Percentiles rank a stretch among this genome's conserved stretches.
These are phyloP conservation scores for Camellia lanceoleosa DNA, from an alignment of 148 eudicot genomes.

Conservation along the genomic window DNA sequence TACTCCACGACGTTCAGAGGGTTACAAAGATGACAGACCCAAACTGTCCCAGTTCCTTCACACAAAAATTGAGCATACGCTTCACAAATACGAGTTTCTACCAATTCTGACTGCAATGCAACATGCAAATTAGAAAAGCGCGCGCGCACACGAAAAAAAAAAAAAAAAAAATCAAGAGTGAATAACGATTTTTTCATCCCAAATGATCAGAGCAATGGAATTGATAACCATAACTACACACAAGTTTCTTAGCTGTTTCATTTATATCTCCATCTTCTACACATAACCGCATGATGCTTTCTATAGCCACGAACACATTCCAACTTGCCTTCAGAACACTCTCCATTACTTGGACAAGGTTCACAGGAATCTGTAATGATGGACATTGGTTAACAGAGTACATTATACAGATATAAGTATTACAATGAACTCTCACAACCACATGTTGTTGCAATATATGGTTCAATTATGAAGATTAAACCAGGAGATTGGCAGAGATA, in stretches of 20 bases:
- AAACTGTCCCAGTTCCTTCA: constrained; percentile 54
- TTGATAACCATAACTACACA: constrained; percentile 27
- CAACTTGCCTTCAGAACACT: constrained; percentile 68
- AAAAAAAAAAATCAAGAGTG: not conserved
- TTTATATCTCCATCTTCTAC: constrained; percentile 77
- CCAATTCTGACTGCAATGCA: constrained; percentile 56
- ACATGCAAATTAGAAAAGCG: not conserved
- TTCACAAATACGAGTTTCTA: constrained; percentile 58
- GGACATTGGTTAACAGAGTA: constrained; percentile 6
- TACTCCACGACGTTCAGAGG: constrained; percentile 7
- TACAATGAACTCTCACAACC: not conserved
- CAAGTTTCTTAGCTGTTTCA: constrained; percentile 63
- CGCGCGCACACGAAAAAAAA: constrained; percentile 10
- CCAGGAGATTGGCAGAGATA: not conserved
- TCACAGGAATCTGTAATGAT: constrained; percentile 65
- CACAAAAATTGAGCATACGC: constrained; percentile 67
- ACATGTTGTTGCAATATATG: constrained; percentile 4
- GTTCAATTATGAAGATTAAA: not conserved
- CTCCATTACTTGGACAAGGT: constrained; percentile 85
- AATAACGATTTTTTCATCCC: not conserved
- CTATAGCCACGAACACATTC: constrained; percentile 70
- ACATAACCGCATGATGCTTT: constrained; percentile 56
- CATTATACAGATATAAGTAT: not conserved
- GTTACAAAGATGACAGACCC: constrained; percentile 58
- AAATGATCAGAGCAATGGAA: not conserved